These are phyloP conservation scores for Cyclotella sp. DNA, from an alignment of 108 stramenopile species.

Conservation along the genomic window DNA sequence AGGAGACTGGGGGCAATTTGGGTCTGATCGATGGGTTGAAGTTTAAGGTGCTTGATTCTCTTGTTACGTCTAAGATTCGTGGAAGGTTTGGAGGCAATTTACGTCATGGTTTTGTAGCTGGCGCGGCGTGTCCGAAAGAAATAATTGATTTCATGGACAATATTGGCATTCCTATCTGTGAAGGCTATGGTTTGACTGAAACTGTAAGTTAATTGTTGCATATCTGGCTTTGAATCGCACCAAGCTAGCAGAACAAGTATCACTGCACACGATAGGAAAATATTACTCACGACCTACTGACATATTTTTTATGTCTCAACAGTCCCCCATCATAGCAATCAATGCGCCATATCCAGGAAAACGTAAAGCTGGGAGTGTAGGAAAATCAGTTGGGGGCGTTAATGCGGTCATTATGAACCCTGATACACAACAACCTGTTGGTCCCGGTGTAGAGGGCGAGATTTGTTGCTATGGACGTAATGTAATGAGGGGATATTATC, in stretches of 20 bases:
- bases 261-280: not conserved
- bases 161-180: slow-evolving; percentile 91
- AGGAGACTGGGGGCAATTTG: slow-evolving; percentile 55
- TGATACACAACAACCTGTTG: slow-evolving; percentile 58
- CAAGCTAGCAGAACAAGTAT: not conserved
- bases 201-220: slow-evolving; percentile 37
- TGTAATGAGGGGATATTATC: slow-evolving; percentile 95
- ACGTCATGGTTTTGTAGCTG: slow-evolving; percentile 85
- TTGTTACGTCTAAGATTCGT: slow-evolving; percentile 92
- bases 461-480: slow-evolving; percentile 92
- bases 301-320: not conserved
- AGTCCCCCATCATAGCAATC: slow-evolving; percentile 68
- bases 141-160: slow-evolving; percentile 95
- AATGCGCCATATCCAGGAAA: slow-evolving; percentile 51
- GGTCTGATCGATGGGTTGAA: slow-evolving; percentile 63
- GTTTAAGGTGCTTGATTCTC: slow-evolving; percentile 68
- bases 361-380: slow-evolving; percentile 61
- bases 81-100: slow-evolving; percentile 91
- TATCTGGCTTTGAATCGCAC: not conserved
- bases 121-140: slow-evolving; percentile 90
- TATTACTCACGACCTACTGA: not conserved
- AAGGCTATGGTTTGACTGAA: slow-evolving; percentile 91
- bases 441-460: slow-evolving; percentile 89
- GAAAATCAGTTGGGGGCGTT: slow-evolving; percentile 68
- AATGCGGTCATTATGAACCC: slow-evolving; percentile 67